A percentile compares a stretch with the other conserved stretches of the same genome.
phyloP scores from a whole-genome alignment of 352 stramenopile species.

The Globisporangium heterothallicum region DNA sequence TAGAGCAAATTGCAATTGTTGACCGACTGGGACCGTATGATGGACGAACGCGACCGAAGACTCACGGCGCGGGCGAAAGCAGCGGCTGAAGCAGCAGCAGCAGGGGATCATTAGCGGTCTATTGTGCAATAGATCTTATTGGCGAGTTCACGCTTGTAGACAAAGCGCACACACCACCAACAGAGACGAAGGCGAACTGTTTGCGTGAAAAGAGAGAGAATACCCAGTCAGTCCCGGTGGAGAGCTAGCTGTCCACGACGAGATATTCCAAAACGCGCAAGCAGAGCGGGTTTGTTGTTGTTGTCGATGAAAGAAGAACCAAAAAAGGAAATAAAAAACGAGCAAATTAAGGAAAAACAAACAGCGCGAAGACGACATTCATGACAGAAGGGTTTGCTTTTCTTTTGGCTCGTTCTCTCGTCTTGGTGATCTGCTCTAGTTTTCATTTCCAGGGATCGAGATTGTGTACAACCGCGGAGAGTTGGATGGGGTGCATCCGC shows the following conservation, averaged over 20 bases:
- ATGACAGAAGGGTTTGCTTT: not conserved
- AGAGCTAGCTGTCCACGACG: not conserved
- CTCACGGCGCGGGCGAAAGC: constrained; percentile 36
- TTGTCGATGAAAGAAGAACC: not conserved
- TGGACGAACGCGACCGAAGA: constrained; percentile 75
- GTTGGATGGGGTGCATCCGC: not conserved
- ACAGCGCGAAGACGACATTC: not conserved
- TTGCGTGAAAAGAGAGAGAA: not conserved
- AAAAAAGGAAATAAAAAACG: not conserved
- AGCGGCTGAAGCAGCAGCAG: constrained; percentile 11
- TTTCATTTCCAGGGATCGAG: too few species aligned
- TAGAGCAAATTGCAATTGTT: constrained; percentile 76
- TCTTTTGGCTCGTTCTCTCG: not conserved
- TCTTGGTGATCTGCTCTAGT: too few species aligned
- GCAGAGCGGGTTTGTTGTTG: too few species aligned
- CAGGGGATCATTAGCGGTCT: constrained; percentile 8
- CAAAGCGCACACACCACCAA: not conserved
- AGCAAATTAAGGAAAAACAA: not conserved
- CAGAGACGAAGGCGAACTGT: not conserved
- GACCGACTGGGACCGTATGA: constrained; percentile 78
- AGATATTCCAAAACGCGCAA: too few species aligned
- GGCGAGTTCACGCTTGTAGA: not conserved
- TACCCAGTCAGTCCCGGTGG: not conserved
- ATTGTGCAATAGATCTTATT: not conserved
- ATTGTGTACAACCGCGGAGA: too few species aligned